Evolutionary conservation across 73 alveolate species (phyloP).

Genomic region (Tetrahymena thermophila): DNA sequence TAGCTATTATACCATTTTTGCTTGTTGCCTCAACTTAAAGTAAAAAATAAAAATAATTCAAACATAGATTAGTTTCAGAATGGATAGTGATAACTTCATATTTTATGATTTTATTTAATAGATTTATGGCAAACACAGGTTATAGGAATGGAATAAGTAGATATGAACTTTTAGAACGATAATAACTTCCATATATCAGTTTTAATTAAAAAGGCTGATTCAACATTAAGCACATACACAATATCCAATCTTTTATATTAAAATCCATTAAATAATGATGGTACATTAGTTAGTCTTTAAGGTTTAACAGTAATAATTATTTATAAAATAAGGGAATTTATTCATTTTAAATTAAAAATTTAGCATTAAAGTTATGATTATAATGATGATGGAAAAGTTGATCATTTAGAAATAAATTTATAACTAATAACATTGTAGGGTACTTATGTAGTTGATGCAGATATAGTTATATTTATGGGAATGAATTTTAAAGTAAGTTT

Average conservation of each 20-base stretch:
- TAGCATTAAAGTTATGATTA: neutral
- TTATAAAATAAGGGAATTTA: no score
- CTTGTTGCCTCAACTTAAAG: neutral
- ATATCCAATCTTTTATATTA: neutral
- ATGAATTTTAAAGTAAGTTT: neutral
- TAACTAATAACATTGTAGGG: neutral
- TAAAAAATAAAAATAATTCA: neutral
- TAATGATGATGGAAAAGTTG: neutral
- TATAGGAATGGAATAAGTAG: neutral
- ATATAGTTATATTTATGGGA: neutral
- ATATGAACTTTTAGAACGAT: neutral
- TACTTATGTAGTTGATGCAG: neutral
- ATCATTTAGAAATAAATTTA: neutral
- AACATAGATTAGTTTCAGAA: neutral
- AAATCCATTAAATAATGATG: neutral
- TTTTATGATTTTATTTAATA: neutral
- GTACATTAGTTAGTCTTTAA: neutral
- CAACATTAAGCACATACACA: neutral
- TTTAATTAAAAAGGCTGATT: neutral
- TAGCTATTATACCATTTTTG: neutral
- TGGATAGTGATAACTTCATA: neutral
- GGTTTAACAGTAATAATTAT: neutral
- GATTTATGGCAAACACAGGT: neutral
- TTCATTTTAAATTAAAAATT: neutral
- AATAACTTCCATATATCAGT: neutral